Evolutionary conservation across 371 early-diverging fungal species (phyloP), one percentile per base, ranked within the genome.

Genomic region (Umbelopsis sp.): DNA sequence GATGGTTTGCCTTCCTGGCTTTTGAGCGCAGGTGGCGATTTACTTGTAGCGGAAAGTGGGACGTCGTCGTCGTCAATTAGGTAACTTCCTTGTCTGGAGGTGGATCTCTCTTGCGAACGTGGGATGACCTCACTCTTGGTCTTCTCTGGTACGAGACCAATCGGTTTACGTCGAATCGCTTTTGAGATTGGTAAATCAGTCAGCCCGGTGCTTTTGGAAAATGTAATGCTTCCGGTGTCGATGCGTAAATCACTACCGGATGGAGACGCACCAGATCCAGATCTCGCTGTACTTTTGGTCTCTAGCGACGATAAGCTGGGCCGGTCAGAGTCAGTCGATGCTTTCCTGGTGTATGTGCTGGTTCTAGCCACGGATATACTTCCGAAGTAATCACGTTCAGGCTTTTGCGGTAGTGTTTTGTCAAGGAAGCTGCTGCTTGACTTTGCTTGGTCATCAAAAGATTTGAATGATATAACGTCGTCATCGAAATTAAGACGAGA

Each of bases 141-240:
- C 35, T 57, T 57, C 57, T 57, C 57, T 18, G 57, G 57, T n/a
- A 57, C 35, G 16, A 29, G n/a, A 7, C 57, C 57, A 16, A 57
- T 29, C 3, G 57, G 57, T 18, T 57, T 57, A 18, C 57, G 29
- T 18, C 57, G 57, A 57, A 57, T 57, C 1, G 57, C 37, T 14
- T 24, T 37, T 4, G 57, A 18, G 18, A 57, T 57, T 11, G 57
- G 35, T 18, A 57, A 18, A 29, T 57, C 35, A 7, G 57, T 35
- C 29, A 57, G 18, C 1, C 57, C 57, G 18, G 57, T 57, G 8
- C 57, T 57, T 37, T 57, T 57, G 14, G 57, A 57, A 18, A 57
- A 57, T 3, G 35, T 57, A 5, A 57, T 57, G 18, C 32, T 57
- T 57, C 18, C 3, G 6, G 57, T 57, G 16, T 57, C 57, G 37